phyloP scores from a whole-genome alignment of 2,329 filamentous ascomycete species.

The Diaporthe helianthi region DNA sequence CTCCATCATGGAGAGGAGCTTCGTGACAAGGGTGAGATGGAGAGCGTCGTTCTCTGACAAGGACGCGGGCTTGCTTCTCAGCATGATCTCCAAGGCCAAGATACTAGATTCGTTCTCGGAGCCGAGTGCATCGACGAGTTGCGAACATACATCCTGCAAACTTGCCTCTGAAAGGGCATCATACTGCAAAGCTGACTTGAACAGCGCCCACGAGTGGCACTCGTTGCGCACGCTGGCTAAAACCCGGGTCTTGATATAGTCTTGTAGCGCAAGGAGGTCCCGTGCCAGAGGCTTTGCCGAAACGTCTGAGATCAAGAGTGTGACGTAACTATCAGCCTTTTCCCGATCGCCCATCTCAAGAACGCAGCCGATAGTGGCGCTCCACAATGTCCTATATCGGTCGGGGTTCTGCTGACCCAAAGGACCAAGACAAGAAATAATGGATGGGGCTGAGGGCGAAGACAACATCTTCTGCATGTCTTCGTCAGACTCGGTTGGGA shows the following conservation, averaged over 20 bases:
- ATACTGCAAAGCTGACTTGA: constrained; percentile 56
- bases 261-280: constrained; percentile 52
- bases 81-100: constrained; percentile 55
- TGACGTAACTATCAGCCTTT: constrained; percentile 46
- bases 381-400: constrained; percentile 54
- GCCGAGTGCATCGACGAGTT: constrained; percentile 41
- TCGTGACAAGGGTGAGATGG: constrained; percentile 59
- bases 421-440: constrained; percentile 70
- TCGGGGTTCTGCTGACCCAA: constrained; percentile 52
- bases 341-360: constrained; percentile 44
- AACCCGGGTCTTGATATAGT: constrained; percentile 51
- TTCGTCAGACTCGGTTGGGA: constrained; percentile 59
- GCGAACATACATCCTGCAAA: constrained; percentile 41
- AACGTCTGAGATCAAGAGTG: constrained; percentile 55
- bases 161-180: constrained; percentile 47
- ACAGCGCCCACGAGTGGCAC: constrained; percentile 50
- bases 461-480: constrained; percentile 65
- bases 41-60: constrained; percentile 53
- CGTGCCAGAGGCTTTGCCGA: constrained; percentile 49
- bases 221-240: constrained; percentile 47
- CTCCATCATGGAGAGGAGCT: constrained; percentile 62
- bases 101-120: constrained; percentile 44
- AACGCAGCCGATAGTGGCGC: constrained; percentile 50
- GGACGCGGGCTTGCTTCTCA: constrained; percentile 52
- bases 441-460: constrained; percentile 71